phyloP scores from a whole-genome alignment of 2,329 filamentous ascomycete genomes.

The Aureobasidium lini region DNA sequence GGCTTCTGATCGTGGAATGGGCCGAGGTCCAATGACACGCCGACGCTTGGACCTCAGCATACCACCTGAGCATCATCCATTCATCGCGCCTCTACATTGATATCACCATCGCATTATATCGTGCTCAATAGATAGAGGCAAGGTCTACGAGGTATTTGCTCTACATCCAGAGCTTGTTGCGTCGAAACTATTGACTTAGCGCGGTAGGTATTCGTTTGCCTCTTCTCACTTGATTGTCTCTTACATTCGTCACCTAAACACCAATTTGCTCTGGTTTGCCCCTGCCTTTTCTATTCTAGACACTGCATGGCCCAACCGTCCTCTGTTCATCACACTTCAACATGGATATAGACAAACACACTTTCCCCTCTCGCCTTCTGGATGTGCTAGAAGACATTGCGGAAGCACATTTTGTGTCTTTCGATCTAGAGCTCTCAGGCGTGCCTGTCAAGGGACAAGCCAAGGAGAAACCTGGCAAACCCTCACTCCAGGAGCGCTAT shows the following conservation, averaged over 20 bases:
- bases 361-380: slow-evolving; percentile 46
- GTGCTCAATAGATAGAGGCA: neutral
- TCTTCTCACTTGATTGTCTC: slow-evolving; percentile 8
- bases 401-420: slow-evolving; percentile 52
- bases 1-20: neutral
- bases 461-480: slow-evolving; percentile 33
- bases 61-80: neutral
- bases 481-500: slow-evolving; percentile 54
- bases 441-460: slow-evolving; percentile 40
- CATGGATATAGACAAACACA: slow-evolving; percentile 51
- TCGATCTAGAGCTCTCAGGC: slow-evolving; percentile 62
- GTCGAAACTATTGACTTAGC: slow-evolving; percentile 5
- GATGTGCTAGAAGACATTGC: slow-evolving; percentile 52
- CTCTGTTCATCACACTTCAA: slow-evolving; percentile 14
- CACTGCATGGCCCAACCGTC: neutral
- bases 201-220: slow-evolving; percentile 11
- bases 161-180: neutral
- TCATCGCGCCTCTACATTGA: neutral
- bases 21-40: neutral
- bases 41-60: neutral
- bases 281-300: neutral
- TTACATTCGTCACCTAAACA: slow-evolving; percentile 4
- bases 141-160: slow-evolving; percentile 1
- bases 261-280: neutral
- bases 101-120: neutral